A percentile compares a stretch with the other conserved stretches of the same genome.
Evolutionary conservation across 495 filamentous ascomycete genomes (phyloP).

Genomic region (Talaromyces ruber): DNA sequence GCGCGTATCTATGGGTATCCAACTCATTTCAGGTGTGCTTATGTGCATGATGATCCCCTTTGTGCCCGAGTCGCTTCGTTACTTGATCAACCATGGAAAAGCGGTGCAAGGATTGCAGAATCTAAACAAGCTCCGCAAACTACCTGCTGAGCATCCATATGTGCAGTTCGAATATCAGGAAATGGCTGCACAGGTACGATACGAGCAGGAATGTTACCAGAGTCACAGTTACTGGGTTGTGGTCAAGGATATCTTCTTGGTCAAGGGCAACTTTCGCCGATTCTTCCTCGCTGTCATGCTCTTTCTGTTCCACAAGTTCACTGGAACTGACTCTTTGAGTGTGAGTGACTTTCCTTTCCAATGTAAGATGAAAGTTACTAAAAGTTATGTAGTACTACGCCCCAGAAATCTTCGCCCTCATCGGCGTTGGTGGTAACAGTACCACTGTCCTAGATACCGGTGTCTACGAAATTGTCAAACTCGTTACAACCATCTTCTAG

Average conservation of each 20-base stretch:
- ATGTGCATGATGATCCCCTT: slow-evolving; percentile 27
- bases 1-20: slow-evolving; percentile 40
- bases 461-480: slow-evolving; percentile 36
- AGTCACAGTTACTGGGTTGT: neutral
- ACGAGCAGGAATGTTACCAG: slow-evolving; percentile 15
- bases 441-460: slow-evolving; percentile 30
- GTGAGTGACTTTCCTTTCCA: neutral
- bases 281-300: neutral
- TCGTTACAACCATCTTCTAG: slow-evolving; percentile 45
- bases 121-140: slow-evolving; percentile 49
- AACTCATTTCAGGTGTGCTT: slow-evolving; percentile 46
- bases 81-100: slow-evolving; percentile 35
- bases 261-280: slow-evolving; percentile 1
- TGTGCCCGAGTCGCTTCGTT: slow-evolving; percentile 40
- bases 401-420: slow-evolving; percentile 32
- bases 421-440: slow-evolving; percentile 25
- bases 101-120: slow-evolving; percentile 17
- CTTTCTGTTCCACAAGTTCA: neutral
- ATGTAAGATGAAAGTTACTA: too few species aligned
- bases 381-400: slow-evolving; percentile 21
- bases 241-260: slow-evolving; percentile 14
- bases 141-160: slow-evolving; percentile 48
- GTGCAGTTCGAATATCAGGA: slow-evolving; percentile 34
- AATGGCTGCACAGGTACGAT: slow-evolving; percentile 17
- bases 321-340: neutral